Conservation (phyloP, 2,329 filamentous ascomycete species). For the Pseudogymnoascus sp. region DNA sequence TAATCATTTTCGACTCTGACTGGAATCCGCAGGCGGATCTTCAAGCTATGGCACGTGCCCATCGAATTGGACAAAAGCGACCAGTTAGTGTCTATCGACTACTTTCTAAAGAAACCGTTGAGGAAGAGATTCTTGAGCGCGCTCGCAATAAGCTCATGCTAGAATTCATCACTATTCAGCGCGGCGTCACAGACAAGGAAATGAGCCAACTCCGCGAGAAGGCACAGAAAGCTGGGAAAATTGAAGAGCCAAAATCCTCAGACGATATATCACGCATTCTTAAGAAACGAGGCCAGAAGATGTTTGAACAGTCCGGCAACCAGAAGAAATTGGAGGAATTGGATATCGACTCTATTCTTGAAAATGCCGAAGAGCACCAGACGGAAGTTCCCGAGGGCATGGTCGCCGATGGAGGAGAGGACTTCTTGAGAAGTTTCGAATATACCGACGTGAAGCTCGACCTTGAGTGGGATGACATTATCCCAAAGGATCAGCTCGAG, state of each 20-base stretch:
- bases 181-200: constrained; percentile 91
- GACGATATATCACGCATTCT: constrained; percentile 95
- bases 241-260: constrained; percentile 76
- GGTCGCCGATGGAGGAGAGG: constrained; percentile 91
- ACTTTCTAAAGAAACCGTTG: constrained; percentile 95
- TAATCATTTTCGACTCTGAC: constrained; percentile 95
- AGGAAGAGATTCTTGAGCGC: constrained; percentile 93
- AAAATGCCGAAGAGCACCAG: constrained; percentile 94
- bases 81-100: constrained; percentile 94
- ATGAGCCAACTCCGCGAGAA: constrained; percentile 68
- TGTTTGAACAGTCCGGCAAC: constrained; percentile 97
- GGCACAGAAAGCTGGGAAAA: constrained; percentile 69
- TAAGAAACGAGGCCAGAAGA: constrained; percentile 96
- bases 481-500: constrained; percentile 85
- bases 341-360: constrained; percentile 93
- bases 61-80: constrained; percentile 93
- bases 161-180: constrained; percentile 94
- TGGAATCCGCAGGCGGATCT: constrained; percentile 99
- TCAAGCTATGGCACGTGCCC: constrained; percentile 96
- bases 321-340: constrained; percentile 94
- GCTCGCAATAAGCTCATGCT: constrained; percentile 96
- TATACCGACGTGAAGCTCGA: constrained; percentile 98
- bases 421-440: constrained; percentile 82
- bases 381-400: constrained; percentile 93
- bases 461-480: constrained; percentile 97